These are phyloP conservation scores for Russula compacta DNA, from an alignment of 768 basidiomycete genomes.

Conservation along the genomic window DNA sequence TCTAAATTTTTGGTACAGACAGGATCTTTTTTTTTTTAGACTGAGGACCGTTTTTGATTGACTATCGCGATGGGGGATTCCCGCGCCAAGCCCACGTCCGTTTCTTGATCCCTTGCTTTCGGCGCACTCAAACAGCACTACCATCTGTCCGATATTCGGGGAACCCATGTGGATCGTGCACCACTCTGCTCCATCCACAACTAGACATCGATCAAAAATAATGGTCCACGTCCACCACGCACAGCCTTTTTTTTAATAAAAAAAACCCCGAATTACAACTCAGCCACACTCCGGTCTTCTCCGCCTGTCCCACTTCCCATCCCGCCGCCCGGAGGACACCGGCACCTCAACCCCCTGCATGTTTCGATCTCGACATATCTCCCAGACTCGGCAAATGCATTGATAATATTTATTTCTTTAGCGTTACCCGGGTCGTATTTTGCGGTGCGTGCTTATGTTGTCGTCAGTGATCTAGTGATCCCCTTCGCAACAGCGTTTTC, in stretches of 20 bases:
- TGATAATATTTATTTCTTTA: not conserved
- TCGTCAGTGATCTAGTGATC: not conserved
- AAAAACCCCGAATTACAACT: not conserved
- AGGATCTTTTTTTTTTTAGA: not conserved
- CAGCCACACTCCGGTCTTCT: not conserved
- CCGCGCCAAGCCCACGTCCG: not conserved
- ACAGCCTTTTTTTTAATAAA: no score
- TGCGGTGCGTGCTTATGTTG: slow-evolving; percentile 9
- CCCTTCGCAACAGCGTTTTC: slow-evolving; percentile 7
- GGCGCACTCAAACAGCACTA: not conserved
- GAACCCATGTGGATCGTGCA: not conserved
- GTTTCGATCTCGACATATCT: not conserved
- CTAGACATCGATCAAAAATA: not conserved
- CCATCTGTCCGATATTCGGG: slow-evolving; percentile 8
- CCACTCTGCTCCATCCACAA: not conserved
- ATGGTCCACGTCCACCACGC: no score
- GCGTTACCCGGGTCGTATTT: not conserved
- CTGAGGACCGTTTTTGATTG: not conserved
- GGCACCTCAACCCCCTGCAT: not conserved
- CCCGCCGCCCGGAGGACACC: not conserved
- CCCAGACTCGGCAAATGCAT: slow-evolving; percentile 1
- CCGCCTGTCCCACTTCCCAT: not conserved
- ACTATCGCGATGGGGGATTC: not conserved
- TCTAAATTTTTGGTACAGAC: not conserved
- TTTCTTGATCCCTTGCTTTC: no score